Evolutionary conservation across 805 yeast species (phyloP).

Genomic region (Candida pini): DNA sequence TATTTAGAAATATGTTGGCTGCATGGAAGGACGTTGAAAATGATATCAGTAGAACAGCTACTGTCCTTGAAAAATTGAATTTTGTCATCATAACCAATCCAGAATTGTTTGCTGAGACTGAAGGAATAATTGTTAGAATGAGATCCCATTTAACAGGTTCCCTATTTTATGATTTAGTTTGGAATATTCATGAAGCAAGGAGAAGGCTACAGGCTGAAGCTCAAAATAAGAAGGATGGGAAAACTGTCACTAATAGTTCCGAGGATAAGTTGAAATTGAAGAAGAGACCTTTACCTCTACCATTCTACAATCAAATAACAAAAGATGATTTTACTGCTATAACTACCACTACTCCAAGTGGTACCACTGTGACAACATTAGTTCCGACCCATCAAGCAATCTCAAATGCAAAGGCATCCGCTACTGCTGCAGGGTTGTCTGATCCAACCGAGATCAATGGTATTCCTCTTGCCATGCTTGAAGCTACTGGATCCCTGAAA

Average conservation of each 20-base stretch:
- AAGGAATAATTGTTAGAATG: constrained; percentile 81
- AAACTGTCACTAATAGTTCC: background rate
- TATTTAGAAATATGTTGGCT: constrained; percentile 79
- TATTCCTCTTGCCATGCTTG: constrained; percentile 48
- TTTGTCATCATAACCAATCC: constrained; percentile 85
- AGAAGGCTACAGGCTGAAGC: constrained; percentile 49
- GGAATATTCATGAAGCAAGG: constrained; percentile 93
- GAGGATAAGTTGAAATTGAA: constrained; percentile 9
- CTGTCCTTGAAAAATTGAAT: constrained; percentile 81
- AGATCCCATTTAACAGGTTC: constrained; percentile 90
- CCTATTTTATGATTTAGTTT: constrained; percentile 82
- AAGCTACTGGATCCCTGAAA: constrained; percentile 67
- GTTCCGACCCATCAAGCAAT: constrained; percentile 83
- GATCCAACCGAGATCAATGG: constrained; percentile 38
- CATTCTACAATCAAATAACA: constrained; percentile 86
- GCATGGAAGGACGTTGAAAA: constrained; percentile 90
- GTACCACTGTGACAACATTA: constrained; percentile 83
- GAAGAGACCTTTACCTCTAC: constrained; percentile 61
- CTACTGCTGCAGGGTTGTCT: constrained; percentile 51
- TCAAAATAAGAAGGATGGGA: constrained; percentile 25
- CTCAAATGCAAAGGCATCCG: constrained; percentile 51
- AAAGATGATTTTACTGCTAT: constrained; percentile 83
- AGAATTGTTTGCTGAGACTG: constrained; percentile 64
- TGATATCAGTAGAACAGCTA: constrained; percentile 88
- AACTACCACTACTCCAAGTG: constrained; percentile 84